Conservation (phyloP, 345 rosid genomes). For the Eucalyptus cloeziana region DNA sequence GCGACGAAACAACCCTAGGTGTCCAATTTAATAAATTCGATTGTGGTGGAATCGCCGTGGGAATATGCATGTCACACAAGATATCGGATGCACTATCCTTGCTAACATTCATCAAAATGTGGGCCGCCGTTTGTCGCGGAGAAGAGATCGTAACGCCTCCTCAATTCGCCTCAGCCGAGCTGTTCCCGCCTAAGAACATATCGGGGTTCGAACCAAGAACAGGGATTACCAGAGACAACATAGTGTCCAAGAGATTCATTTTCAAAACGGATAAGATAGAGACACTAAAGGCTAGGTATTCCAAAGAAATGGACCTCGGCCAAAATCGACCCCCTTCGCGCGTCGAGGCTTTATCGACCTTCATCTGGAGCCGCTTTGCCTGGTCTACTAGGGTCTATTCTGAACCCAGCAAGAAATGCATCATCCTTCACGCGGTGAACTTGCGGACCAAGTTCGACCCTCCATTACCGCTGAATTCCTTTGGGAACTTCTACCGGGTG, state of each 20-base stretch:
- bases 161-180: conserved; percentile 1
- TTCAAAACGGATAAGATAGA: conserved; percentile 2
- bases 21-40: conserved; percentile 22
- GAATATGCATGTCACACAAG: conserved; percentile 17
- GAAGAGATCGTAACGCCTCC: neutral
- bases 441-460: conserved; percentile 4
- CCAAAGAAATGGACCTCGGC: neutral
- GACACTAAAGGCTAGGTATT: neutral
- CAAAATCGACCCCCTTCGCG: conserved; percentile 5
- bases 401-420: neutral
- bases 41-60: conserved; percentile 15
- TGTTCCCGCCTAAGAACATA: conserved; percentile 10
- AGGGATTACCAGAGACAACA: neutral
- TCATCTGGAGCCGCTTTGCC: conserved; percentile 15
- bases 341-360: conserved; percentile 21
- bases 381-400: neutral
- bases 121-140: conserved; percentile 15
- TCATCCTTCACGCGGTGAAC: conserved; percentile 10
- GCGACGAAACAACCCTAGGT: neutral
- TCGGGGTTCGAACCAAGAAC: neutral
- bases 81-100: conserved; percentile 7
- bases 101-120: conserved; percentile 4
- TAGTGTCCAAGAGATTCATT: conserved; percentile 11
- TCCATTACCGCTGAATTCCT: neutral
- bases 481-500: neutral